Percentiles rank a stretch among this genome's conserved stretches.
phyloP scores from a whole-genome alignment of 2,329 filamentous ascomycete species.

The Trichoderma semiorbis region DNA sequence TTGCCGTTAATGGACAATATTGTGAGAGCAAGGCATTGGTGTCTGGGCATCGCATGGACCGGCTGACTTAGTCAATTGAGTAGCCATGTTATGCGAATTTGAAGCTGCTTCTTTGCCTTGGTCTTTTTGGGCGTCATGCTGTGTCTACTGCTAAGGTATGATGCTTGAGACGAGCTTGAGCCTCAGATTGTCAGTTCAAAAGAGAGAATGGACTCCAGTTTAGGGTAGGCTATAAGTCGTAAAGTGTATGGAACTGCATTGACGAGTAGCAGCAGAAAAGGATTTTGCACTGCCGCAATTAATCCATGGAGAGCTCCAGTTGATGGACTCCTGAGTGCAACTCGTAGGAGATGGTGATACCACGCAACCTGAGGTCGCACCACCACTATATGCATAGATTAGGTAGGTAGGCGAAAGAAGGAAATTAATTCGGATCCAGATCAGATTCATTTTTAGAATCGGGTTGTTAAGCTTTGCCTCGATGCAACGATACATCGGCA shows the following conservation, averaged over 20 bases:
- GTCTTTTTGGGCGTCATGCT: background rate
- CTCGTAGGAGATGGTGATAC: background rate
- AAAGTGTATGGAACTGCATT: background rate
- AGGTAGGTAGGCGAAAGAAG: background rate
- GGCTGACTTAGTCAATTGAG: background rate
- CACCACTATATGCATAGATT: background rate
- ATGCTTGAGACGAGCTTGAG: background rate
- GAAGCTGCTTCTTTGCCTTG: background rate
- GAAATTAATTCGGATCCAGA: background rate
- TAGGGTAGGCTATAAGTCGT: background rate
- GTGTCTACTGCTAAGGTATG: background rate
- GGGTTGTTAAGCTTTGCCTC: background rate
- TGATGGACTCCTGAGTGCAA: background rate
- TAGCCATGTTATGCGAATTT: background rate
- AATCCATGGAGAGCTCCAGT: background rate
- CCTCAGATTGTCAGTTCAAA: background rate
- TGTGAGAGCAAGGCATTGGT: background rate
- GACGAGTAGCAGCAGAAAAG: background rate
- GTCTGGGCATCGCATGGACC: background rate
- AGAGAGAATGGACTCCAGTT: background rate
- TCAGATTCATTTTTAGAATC: background rate
- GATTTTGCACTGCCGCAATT: background rate
- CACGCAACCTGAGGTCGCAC: background rate
- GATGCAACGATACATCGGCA: background rate
- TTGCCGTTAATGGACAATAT: conserved; percentile 12